Evolutionary conservation across 495 filamentous ascomycete species (phyloP).

Genomic region (Neurospora sp.): DNA sequence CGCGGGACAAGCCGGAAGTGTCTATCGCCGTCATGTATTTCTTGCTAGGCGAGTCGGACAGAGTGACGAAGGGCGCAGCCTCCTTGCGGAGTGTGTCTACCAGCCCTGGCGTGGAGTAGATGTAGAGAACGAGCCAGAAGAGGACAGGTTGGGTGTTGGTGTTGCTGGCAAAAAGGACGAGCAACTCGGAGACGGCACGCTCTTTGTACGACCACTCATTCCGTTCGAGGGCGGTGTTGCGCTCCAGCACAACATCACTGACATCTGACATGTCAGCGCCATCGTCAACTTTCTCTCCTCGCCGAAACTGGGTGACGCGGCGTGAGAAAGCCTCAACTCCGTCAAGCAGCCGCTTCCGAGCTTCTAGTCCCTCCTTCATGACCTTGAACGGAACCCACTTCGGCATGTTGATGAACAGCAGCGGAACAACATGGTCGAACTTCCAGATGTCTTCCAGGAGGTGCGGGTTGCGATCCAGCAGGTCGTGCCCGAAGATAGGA

Average conservation of each 20-base stretch:
- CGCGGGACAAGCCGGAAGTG: not conserved
- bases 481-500: slow-evolving; percentile 3
- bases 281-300: not conserved
- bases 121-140: not conserved
- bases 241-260: not conserved
- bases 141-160: slow-evolving; percentile 2
- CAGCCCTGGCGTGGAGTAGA: slow-evolving; percentile 2
- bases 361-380: slow-evolving; percentile 6
- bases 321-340: not conserved
- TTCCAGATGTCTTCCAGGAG: slow-evolving; percentile 8
- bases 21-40: not conserved
- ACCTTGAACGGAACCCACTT: slow-evolving; percentile 7
- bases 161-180: not conserved
- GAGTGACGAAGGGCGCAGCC: not conserved
- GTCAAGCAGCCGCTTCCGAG: slow-evolving; percentile 2
- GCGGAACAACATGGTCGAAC: slow-evolving; percentile 11
- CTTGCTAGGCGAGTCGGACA: not conserved
- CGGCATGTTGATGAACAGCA: slow-evolving; percentile 10
- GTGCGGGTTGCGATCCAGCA: not conserved
- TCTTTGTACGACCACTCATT: not conserved
- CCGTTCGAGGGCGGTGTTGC: not conserved
- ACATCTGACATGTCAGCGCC: slow-evolving; percentile 7
- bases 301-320: not conserved
- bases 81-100: not conserved
- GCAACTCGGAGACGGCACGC: not conserved